phyloP scores from a whole-genome alignment of 805 yeast genomes.

The Cyberlindnera saturnus region DNA sequence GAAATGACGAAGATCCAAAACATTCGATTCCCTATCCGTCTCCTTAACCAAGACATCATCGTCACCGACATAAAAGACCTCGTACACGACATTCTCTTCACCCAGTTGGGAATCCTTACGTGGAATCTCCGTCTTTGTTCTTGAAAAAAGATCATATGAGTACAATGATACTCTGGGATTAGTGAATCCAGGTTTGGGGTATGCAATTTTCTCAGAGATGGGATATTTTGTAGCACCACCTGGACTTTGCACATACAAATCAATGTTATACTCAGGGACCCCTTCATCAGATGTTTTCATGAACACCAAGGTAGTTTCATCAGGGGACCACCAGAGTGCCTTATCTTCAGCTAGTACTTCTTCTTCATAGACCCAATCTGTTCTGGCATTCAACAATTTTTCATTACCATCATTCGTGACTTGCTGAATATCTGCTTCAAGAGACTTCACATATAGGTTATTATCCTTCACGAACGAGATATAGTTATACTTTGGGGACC shows the following conservation, averaged over 20 bases:
- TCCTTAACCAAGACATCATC: slow-evolving; percentile 45
- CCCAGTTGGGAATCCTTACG: slow-evolving; percentile 24
- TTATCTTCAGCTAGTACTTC: slow-evolving; percentile 68
- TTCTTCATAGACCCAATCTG: slow-evolving; percentile 95
- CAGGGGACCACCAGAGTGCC: slow-evolving; percentile 85
- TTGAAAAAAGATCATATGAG: slow-evolving; percentile 35
- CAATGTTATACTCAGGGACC: slow-evolving; percentile 67
- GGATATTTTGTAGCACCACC: slow-evolving; percentile 50
- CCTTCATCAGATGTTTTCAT: slow-evolving; percentile 63
- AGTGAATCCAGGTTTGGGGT: slow-evolving; percentile 78
- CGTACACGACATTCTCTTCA: slow-evolving; percentile 53
- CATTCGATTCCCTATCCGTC: slow-evolving; percentile 63
- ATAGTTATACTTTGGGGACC: slow-evolving; percentile 68
- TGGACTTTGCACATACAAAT: slow-evolving; percentile 57
- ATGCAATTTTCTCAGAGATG: slow-evolving; percentile 48
- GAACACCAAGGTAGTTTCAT: slow-evolving; percentile 57
- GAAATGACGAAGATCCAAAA: slow-evolving; percentile 45
- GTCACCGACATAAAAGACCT: slow-evolving; percentile 59
- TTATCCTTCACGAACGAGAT: slow-evolving; percentile 63
- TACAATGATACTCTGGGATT: slow-evolving; percentile 63
- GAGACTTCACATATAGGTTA: slow-evolving; percentile 52
- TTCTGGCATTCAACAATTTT: slow-evolving; percentile 70
- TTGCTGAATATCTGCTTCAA: slow-evolving; percentile 29
- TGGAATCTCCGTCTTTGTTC: slow-evolving; percentile 24
- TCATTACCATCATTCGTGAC: slow-evolving; percentile 63